Base-by-base conservation (phyloP, 257 asterid species). In the Nicotiana knightiana region DNA sequence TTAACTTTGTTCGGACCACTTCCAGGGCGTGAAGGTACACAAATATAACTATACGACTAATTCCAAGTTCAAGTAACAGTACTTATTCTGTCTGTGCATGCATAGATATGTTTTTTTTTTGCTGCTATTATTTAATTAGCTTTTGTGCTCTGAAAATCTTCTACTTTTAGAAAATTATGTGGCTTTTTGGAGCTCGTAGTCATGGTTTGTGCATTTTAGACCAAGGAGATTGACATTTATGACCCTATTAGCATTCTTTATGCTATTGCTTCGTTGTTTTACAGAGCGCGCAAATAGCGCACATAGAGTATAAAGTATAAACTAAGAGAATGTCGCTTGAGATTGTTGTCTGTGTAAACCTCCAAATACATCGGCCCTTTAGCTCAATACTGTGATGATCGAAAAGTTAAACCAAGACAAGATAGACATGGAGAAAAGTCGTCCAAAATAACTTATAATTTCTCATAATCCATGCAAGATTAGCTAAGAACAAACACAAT, bases 1-100 rank as follows among this genome's bases (percentile, higher is more conserved):
- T 96, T 83, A 67, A 93, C 77, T 94, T 93, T 75, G 97, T 94
- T 35, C 94, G 93, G 77, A 92, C 91, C 18, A 85, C 66, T 53
- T 66, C 83, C 76, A 39, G 18, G 76, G 33, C 79, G 17, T 75
- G 80, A 75, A 75, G 80, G 80, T 75, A 75, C 62, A 26, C 62
- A 75, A 26, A 70, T 58, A 28, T 21, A 68, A 70, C 28, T 64
- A 39, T 33, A 58, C 30, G 18, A 28, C 21, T 64, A 33, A 53
- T 71, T 35, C 80, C 80, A 75, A 75, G 80, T 28, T 75, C 17
- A 75, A 75, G 46, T 48, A 15, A 28, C 80, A 24, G n/a, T 73
- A 75, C 63, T 75, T 70, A 15, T 68, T 71, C 51, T 73, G 43
- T 73, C 59, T 26, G 63, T 16, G 6, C 79, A 48, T 73, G 62